Percentiles rank a stretch among this genome's conserved stretches.
phyloP scores from a whole-genome alignment of 345 rosid genomes.

The Eutrema japonicum region DNA sequence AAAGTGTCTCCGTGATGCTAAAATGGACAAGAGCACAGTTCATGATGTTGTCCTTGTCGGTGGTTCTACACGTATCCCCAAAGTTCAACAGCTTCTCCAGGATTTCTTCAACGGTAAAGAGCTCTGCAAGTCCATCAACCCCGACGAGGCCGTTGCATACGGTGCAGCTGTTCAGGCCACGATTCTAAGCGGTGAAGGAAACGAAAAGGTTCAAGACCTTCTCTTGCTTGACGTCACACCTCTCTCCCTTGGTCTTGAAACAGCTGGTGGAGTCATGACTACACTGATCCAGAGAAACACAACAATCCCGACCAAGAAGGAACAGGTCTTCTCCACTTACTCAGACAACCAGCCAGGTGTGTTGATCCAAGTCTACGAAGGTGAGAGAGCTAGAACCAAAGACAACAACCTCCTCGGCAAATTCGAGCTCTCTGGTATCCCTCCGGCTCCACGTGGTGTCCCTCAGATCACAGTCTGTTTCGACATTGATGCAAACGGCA shows the following conservation, averaged over 20 bases:
- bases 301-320: constrained; percentile 7
- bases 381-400: constrained; percentile 16
- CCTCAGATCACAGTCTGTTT: constrained; percentile 6
- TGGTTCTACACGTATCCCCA: constrained; percentile 26
- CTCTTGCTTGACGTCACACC: constrained; percentile 10
- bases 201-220: constrained; percentile 20
- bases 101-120: constrained; percentile 22
- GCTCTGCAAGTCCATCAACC: constrained; percentile 32
- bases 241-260: constrained; percentile 17
- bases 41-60: constrained; percentile 26
- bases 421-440: constrained; percentile 8
- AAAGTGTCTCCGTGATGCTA: constrained; percentile 26
- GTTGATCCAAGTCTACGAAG: constrained; percentile 16
- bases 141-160: constrained; percentile 66
- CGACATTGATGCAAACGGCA: constrained; percentile 22
- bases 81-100: constrained; percentile 19
- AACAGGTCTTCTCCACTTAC: constrained; percentile 6
- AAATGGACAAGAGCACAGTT: constrained; percentile 11
- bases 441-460: constrained; percentile 19
- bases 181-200: constrained; percentile 43
- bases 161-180: constrained; percentile 67
- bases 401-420: constrained; percentile 20
- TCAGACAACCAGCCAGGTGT: constrained; percentile 12
- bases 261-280: constrained; percentile 11
- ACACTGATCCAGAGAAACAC: constrained; percentile 16